A percentile compares a stretch with the other conserved stretches of the same genome.
phyloP scores from a whole-genome alignment of 1,139 yeast genomes.

The Kodamaea suecica region DNA sequence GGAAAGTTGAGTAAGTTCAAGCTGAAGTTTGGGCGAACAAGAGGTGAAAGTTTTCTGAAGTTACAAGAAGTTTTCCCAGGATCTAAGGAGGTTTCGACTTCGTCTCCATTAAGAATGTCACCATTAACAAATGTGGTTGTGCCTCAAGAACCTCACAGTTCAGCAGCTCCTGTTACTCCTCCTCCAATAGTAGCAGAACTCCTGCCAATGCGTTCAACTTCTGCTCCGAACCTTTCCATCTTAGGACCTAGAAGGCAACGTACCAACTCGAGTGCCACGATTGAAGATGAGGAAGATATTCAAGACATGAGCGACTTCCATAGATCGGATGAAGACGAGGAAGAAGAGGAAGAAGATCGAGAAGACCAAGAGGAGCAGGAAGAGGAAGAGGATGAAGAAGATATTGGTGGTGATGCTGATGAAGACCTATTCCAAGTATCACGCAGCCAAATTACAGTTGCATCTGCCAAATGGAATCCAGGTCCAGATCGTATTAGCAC shows the following conservation, averaged over 20 bases:
- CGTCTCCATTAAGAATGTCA: no score
- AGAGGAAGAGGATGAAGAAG: background rate
- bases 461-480: conserved; percentile 51
- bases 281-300: conserved; percentile 30
- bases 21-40: conserved; percentile 7
- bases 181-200: conserved; percentile 1
- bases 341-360: conserved; percentile 12
- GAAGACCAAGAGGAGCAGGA: background rate
- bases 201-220: conserved; percentile 9
- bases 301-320: conserved; percentile 34
- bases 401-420: no score
- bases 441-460: no score
- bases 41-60: conserved; percentile 1
- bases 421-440: no score
- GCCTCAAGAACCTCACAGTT: no score
- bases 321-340: conserved; percentile 37
- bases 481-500: conserved; percentile 32
- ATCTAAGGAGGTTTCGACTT: background rate
- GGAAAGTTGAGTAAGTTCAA: conserved; percentile 23
- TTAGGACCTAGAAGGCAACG: conserved; percentile 9
- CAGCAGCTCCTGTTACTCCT: no score
- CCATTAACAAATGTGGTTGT: no score
- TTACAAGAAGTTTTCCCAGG: background rate
- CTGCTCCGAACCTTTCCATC: conserved; percentile 9
- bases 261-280: background rate